These are phyloP conservation scores for Lasiodiplodia sp. DNA, from an alignment of 2,329 filamentous ascomycete genomes.

Conservation along the genomic window DNA sequence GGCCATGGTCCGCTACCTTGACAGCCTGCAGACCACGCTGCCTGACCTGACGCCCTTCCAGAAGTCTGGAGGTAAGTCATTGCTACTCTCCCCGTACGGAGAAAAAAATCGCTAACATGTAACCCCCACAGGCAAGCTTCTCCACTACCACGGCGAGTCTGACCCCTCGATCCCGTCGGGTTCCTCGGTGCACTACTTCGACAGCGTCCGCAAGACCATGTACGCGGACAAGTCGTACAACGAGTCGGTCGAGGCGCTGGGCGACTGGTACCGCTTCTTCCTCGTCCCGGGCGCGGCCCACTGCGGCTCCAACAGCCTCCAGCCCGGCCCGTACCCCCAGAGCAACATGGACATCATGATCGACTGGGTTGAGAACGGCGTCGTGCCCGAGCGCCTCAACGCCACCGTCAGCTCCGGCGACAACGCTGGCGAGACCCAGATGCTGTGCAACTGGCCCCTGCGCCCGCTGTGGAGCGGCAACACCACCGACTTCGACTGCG, in stretches of 20 bases:
- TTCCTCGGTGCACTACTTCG: conserved; percentile 63
- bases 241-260: conserved; percentile 45
- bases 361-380: conserved; percentile 35
- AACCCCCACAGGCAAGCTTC: conserved; percentile 51
- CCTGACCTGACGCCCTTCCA: conserved; percentile 62
- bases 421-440: conserved; percentile 44
- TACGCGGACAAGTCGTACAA: conserved; percentile 39
- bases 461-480: conserved; percentile 36
- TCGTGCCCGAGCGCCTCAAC: conserved; percentile 48
- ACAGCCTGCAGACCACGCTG: conserved; percentile 61
- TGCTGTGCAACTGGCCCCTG: conserved; percentile 52
- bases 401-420: conserved; percentile 44
- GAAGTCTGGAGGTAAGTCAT: conserved; percentile 50
- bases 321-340: conserved; percentile 32
- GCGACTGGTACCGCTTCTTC: conserved; percentile 64
- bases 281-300: conserved; percentile 33
- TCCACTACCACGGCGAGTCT: conserved; percentile 65
- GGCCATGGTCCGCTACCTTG: conserved; percentile 56
- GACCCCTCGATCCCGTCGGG: conserved; percentile 61
- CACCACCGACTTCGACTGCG: conserved; percentile 20
- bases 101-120: neutral
- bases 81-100: accelerated
- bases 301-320: conserved; percentile 30
- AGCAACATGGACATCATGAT: conserved; percentile 31
- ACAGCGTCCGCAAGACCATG: conserved; percentile 61